These are phyloP conservation scores for Allium sativum DNA, from an alignment of 106 monocot species.

Conservation along the genomic window DNA sequence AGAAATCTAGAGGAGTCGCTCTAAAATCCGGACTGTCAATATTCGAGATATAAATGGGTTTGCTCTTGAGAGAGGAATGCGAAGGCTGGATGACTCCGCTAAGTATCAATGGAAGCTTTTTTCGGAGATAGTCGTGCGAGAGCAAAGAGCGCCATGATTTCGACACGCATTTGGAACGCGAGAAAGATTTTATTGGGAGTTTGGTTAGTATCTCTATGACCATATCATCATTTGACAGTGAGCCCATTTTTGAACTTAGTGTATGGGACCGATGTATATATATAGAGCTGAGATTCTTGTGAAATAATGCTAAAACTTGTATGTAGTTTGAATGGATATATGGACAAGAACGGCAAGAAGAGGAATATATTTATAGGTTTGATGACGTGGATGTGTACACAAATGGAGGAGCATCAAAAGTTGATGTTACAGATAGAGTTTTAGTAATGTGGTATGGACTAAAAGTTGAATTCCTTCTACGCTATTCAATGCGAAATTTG, in stretches of 20 bases:
- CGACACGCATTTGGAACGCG: constrained; percentile 35
- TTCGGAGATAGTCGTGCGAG: constrained; percentile 21
- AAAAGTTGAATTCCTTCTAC: no score
- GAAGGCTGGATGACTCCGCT: constrained; percentile 24
- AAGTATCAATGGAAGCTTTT: constrained; percentile 23
- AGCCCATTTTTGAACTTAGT: not conserved
- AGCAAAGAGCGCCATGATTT: constrained; percentile 32
- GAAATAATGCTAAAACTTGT: no score
- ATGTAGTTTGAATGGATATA: not conserved
- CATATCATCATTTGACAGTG: constrained; percentile 20
- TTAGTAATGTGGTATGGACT: no score
- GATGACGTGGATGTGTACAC: no score
- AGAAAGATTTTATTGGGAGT: constrained; percentile 36
- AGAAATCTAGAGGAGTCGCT: constrained; percentile 18
- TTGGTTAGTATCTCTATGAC: constrained; percentile 36
- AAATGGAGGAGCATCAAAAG: no score
- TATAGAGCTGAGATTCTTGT: no score
- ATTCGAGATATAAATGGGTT: constrained; percentile 16
- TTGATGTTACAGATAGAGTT: no score
- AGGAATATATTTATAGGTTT: no score
- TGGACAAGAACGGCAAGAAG: not conserved
- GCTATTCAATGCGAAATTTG: no score
- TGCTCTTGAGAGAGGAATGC: not conserved
- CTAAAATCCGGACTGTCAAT: constrained; percentile 2
- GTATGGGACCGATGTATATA: not conserved